phyloP scores from a whole-genome alignment of 2,329 filamentous ascomycete genomes.

The Neofusicoccum kwambonambiense region DNA sequence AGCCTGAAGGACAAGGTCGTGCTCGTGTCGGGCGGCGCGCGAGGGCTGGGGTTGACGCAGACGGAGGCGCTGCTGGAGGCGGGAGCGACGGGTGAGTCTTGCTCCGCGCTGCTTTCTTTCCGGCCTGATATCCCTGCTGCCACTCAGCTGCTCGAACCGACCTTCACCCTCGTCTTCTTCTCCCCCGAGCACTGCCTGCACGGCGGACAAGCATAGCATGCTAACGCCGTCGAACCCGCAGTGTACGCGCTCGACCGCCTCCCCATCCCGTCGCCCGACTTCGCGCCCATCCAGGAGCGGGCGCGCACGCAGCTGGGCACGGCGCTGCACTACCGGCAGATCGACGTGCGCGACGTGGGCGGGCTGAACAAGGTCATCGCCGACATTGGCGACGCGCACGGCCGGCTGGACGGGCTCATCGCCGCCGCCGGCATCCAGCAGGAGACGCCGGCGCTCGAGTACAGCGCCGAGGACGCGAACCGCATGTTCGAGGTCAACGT shows the following conservation, averaged over 20 bases:
- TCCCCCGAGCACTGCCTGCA: too few relatives aligned
- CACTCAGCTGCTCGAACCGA: too few relatives aligned
- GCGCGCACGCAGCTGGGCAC: constrained; percentile 64
- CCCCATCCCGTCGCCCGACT: constrained; percentile 58
- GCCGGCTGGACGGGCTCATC: constrained; percentile 76
- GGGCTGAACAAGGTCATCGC: constrained; percentile 66
- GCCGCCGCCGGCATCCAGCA: constrained; percentile 76
- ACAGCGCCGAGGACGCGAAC: constrained; percentile 61
- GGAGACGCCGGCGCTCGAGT: constrained; percentile 79
- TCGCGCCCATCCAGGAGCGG: constrained; percentile 62
- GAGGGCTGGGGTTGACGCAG: constrained; percentile 71
- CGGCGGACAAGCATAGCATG: too few relatives aligned
- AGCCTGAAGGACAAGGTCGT: constrained; percentile 69
- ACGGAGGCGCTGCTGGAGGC: constrained; percentile 73
- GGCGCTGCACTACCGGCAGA: constrained; percentile 69
- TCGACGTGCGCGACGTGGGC: constrained; percentile 74
- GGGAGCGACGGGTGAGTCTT: constrained; percentile 60
- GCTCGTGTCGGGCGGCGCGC: constrained; percentile 68
- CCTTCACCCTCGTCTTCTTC: too few relatives aligned
- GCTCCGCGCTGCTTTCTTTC: too few relatives aligned
- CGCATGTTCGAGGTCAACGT: constrained; percentile 63
- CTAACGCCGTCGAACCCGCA: constrained; percentile 24
- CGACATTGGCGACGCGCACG: constrained; percentile 67
- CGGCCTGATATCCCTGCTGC: too few relatives aligned
- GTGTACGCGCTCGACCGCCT: constrained; percentile 68